A percentile compares a stretch with the other conserved stretches of the same genome.
These are phyloP conservation scores for Sarcodon sp. DNA, from an alignment of 768 basidiomycete genomes.

Conservation along the genomic window DNA sequence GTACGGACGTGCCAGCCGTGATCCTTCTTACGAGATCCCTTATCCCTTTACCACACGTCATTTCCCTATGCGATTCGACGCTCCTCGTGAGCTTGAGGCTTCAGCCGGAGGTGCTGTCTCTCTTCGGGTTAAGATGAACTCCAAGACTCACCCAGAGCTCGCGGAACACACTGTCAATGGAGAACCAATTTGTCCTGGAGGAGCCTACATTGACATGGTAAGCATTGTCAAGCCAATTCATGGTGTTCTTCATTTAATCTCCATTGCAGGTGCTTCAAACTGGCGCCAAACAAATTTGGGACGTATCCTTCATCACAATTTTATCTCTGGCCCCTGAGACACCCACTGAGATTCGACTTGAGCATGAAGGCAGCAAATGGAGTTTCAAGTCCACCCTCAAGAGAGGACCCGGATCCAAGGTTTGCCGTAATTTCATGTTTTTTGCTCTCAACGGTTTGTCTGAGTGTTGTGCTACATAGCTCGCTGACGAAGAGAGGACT, in stretches of 20 bases:
- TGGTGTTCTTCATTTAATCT: neutral
- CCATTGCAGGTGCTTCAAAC: slow-evolving; percentile 20
- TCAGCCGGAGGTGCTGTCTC: neutral
- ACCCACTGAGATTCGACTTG: slow-evolving; percentile 9
- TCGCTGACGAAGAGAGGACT: too few species aligned
- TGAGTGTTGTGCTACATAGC: too few species aligned
- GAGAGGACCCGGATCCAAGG: too few species aligned
- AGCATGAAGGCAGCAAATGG: slow-evolving; percentile 13
- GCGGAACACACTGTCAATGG: slow-evolving; percentile 31
- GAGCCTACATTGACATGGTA: slow-evolving; percentile 29
- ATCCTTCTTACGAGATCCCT: neutral
- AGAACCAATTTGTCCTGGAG: slow-evolving; percentile 32
- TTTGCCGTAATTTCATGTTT: too few species aligned
- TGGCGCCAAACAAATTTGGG: slow-evolving; percentile 14
- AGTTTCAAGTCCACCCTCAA: slow-evolving; percentile 9
- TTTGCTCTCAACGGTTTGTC: too few species aligned
- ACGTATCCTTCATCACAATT: slow-evolving; percentile 15
- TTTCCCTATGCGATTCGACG: slow-evolving; percentile 5
- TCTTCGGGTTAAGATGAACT: slow-evolving; percentile 21
- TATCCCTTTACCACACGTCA: slow-evolving; percentile 20
- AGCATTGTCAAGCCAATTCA: neutral
- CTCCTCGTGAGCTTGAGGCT: neutral
- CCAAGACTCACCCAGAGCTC: slow-evolving; percentile 23
- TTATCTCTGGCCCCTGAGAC: slow-evolving; percentile 13
- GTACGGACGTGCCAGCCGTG: slow-evolving; percentile 9